phyloP scores from a whole-genome alignment of 345 rosid genomes.

The Bruguiera gymnorhiza region DNA sequence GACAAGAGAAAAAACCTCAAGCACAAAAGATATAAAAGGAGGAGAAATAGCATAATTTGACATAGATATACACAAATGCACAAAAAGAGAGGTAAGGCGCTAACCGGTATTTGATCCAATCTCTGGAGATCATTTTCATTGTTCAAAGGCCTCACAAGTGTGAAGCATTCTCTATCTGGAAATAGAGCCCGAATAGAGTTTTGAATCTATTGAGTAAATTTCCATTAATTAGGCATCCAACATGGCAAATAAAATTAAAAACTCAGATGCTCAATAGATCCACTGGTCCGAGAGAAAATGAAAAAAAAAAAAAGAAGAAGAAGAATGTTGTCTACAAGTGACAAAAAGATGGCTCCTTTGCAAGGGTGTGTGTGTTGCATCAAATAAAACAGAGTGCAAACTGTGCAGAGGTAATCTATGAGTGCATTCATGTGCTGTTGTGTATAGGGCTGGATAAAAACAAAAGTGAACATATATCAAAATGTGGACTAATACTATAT shows the following conservation, averaged over 20 bases:
- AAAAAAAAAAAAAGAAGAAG: neutral
- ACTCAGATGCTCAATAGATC: neutral
- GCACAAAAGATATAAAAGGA: neutral
- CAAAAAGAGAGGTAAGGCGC: constrained; percentile 24
- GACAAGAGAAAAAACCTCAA: constrained; percentile 2
- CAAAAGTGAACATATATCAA: neutral
- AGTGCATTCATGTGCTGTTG: no score
- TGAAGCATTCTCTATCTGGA: constrained; percentile 92
- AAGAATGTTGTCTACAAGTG: neutral
- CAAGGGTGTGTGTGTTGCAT: neutral
- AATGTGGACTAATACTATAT: neutral
- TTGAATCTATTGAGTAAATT: constrained; percentile 53
- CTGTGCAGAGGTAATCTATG: no score
- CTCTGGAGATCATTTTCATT: constrained; percentile 84
- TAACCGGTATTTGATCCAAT: constrained; percentile 80
- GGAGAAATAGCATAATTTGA: neutral
- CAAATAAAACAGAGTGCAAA: neutral
- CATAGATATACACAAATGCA: neutral
- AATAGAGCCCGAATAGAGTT: constrained; percentile 90
- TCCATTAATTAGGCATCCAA: constrained; percentile 19
- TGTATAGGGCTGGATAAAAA: no score
- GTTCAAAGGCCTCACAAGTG: constrained; percentile 90
- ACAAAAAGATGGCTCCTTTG: neutral
- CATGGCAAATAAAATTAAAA: neutral
- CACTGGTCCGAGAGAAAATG: neutral